Conservation (phyloP, 2,329 filamentous ascomycete species). For the Sclerotinia subarctica region DNA sequence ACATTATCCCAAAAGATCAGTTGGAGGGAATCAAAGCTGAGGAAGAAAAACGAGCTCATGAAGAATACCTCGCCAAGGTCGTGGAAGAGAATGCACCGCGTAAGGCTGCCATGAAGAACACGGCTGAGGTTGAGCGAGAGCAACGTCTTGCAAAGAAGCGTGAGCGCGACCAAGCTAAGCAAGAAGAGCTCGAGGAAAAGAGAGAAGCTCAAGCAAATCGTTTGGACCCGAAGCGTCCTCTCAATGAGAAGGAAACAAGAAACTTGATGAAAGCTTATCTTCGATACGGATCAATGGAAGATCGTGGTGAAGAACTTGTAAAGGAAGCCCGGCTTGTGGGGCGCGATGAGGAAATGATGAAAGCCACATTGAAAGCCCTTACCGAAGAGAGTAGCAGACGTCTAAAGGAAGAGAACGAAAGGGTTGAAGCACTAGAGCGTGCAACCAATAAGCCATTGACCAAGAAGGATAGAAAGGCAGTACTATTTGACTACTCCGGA, state of each 20-base stretch:
- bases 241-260: slow-evolving; percentile 89
- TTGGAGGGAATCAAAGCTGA: slow-evolving; percentile 86
- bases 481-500: slow-evolving; percentile 89
- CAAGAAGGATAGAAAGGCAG: slow-evolving; percentile 97
- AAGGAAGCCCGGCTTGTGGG: slow-evolving; percentile 80
- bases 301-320: slow-evolving; percentile 82
- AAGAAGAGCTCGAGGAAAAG: slow-evolving; percentile 61
- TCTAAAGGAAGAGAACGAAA: slow-evolving; percentile 68
- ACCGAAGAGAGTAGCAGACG: slow-evolving; percentile 68
- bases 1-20: slow-evolving; percentile 94
- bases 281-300: slow-evolving; percentile 84
- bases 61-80: slow-evolving; percentile 76
- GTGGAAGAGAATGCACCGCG: slow-evolving; percentile 84
- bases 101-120: slow-evolving; percentile 60
- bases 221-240: slow-evolving; percentile 80
- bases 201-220: slow-evolving; percentile 72
- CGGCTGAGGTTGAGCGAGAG: slow-evolving; percentile 58
- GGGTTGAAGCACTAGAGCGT: slow-evolving; percentile 62
- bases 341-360: slow-evolving; percentile 78
- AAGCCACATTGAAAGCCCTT: slow-evolving; percentile 64
- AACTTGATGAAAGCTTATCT: slow-evolving; percentile 89
- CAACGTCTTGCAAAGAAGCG: slow-evolving; percentile 65
- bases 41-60: slow-evolving; percentile 79
- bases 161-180: slow-evolving; percentile 62
- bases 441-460: slow-evolving; percentile 76